Conservation (phyloP, 306 rosid species). For the Ziziphus jujuba region DNA sequence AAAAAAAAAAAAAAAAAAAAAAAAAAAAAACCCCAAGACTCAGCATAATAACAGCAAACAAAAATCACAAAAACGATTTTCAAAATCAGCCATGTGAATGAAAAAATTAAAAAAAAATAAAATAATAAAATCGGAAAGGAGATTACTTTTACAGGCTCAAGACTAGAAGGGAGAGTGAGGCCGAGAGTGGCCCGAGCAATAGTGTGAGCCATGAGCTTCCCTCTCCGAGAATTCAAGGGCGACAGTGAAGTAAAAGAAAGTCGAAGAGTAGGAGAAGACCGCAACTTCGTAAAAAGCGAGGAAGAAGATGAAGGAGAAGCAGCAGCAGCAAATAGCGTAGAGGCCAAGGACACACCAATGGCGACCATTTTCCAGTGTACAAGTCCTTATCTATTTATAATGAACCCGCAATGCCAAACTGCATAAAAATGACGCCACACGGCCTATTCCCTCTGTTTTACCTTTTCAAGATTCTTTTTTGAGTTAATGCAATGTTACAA, state of each 20-base stretch:
- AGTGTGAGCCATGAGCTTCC: constrained; percentile 73
- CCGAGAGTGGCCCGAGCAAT: constrained; percentile 79
- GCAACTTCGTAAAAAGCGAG: constrained; percentile 32
- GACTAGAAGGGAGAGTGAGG: constrained; percentile 66
- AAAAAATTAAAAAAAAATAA: neutral
- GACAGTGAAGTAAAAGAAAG: constrained; percentile 33
- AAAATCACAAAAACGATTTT: neutral
- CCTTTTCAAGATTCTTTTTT: neutral
- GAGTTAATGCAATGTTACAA: too few relatives aligned
- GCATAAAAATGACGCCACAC: neutral
- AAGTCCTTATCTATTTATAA: constrained; percentile 48
- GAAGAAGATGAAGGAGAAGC: constrained; percentile 42
- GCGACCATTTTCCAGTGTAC: constrained; percentile 51
- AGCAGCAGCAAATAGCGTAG: constrained; percentile 24
- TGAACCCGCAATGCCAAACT: constrained; percentile 20
- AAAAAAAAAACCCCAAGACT: neutral
- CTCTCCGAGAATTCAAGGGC: constrained; percentile 38
- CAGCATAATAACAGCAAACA: neutral
- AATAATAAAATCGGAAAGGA: neutral
- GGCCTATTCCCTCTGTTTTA: neutral
- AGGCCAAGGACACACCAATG: constrained; percentile 43
- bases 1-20: too few relatives aligned
- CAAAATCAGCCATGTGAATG: too few relatives aligned
- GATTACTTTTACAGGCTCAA: constrained; percentile 62
- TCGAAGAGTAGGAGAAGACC: constrained; percentile 27